A percentile compares a stretch with the other conserved stretches of the same genome.
Evolutionary conservation across 257 asterid genomes (phyloP).

Genomic region (Paraleonurus japonicus): DNA sequence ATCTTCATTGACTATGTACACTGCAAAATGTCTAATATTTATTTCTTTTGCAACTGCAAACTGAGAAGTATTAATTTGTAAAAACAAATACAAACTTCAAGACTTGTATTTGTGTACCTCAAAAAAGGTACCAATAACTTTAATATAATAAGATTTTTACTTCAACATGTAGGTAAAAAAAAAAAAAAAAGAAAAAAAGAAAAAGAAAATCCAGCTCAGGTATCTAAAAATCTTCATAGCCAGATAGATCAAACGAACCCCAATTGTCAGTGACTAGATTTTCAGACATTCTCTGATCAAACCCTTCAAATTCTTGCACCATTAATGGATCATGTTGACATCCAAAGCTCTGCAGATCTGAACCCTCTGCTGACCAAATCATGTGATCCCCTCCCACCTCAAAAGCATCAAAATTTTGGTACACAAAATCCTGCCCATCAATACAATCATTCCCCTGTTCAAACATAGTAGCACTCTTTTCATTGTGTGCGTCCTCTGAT

Average conservation of each 20-base stretch:
- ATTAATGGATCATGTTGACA: constrained; percentile 30
- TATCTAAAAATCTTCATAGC: constrained; percentile 33
- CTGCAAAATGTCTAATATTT: neutral
- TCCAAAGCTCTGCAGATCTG: constrained; percentile 34
- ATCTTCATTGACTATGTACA: neutral
- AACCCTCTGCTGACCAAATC: constrained; percentile 30
- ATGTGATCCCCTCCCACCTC: constrained; percentile 33
- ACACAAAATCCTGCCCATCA: constrained; percentile 37
- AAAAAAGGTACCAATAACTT: neutral
- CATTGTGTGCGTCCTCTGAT: no score
- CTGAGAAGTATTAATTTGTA: neutral
- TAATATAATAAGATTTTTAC: neutral
- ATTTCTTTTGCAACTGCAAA: neutral
- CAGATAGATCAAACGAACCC: constrained; percentile 60
- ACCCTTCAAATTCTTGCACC: constrained; percentile 53
- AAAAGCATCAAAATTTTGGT: constrained; percentile 28
- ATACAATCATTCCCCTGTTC: constrained; percentile 21
- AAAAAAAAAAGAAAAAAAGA: neutral
- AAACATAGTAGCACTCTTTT: neutral
- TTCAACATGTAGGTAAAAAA: neutral
- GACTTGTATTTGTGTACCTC: neutral
- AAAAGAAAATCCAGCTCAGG: neutral
- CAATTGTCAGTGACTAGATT: constrained; percentile 39
- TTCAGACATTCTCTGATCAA: constrained; percentile 35
- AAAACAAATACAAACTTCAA: neutral